Percentiles rank a stretch among this genome's conserved stretches.
These are phyloP conservation scores for Pleurotus tuoliensis DNA, from an alignment of 768 basidiomycete genomes.

Conservation along the genomic window DNA sequence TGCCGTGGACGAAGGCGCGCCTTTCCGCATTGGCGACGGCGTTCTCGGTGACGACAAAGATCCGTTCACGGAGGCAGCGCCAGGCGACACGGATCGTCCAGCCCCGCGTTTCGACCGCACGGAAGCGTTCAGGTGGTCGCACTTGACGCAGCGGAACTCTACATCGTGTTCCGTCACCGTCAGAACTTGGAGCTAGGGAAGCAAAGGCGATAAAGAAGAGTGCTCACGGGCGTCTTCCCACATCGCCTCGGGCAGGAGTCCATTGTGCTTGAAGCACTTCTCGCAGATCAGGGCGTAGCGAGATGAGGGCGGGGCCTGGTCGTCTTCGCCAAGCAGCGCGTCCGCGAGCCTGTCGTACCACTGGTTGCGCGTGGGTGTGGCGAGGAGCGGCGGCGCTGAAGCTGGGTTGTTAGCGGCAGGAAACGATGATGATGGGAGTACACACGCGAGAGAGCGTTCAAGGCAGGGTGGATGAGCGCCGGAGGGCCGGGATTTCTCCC, in stretches of 20 bases:
- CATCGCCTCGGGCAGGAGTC: conserved; percentile 75
- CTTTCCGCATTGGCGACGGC: neutral
- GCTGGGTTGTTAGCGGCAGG: neutral
- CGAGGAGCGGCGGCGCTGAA: conserved; percentile 10
- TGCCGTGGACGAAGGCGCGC: neutral
- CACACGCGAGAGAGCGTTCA: neutral
- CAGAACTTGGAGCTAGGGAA: neutral
- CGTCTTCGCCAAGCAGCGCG: conserved; percentile 79
- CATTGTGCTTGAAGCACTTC: conserved; percentile 85
- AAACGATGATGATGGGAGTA: neutral
- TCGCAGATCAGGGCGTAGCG: conserved; percentile 62
- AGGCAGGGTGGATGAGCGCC: conserved; percentile 18
- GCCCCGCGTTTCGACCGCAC: conserved; percentile 29
- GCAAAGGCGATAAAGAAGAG: neutral
- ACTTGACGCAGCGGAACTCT: conserved; percentile 88
- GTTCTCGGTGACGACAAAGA: neutral
- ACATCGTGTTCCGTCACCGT: conserved; percentile 68
- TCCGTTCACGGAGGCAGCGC: conserved; percentile 9
- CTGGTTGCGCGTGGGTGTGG: conserved; percentile 52
- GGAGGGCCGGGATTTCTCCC: conserved; percentile 28
- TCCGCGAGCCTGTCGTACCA: conserved; percentile 91
- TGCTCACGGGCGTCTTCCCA: conserved; percentile 63
- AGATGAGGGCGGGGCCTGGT: conserved; percentile 38
- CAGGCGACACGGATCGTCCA: conserved; percentile 14
- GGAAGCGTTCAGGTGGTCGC: conserved; percentile 74